These are phyloP conservation scores for Crucibulum laeve DNA, from an alignment of 768 basidiomycete species.

Conservation along the genomic window DNA sequence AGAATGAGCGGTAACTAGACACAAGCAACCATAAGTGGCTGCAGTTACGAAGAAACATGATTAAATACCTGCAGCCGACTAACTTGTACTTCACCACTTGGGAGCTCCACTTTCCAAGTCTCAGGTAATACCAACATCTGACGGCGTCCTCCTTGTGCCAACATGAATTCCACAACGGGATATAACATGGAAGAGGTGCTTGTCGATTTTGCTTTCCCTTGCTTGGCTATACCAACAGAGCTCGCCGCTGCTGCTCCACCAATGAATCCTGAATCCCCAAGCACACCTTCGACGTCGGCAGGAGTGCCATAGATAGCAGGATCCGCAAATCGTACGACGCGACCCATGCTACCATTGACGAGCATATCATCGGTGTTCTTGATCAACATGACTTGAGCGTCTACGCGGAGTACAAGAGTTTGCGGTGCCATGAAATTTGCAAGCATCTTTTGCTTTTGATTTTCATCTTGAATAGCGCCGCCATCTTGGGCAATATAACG, in stretches of 20 bases:
- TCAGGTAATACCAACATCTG: slow-evolving; percentile 64
- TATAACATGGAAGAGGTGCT: slow-evolving; percentile 24
- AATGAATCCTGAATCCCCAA: slow-evolving; percentile 22
- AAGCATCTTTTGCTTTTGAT: slow-evolving; percentile 73
- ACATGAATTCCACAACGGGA: slow-evolving; percentile 77
- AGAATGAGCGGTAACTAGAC: slow-evolving; percentile 81
- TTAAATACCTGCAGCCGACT: slow-evolving; percentile 69
- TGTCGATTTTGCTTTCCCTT: slow-evolving; percentile 17
- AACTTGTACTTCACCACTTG: slow-evolving; percentile 81
- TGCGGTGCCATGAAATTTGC: slow-evolving; percentile 88
- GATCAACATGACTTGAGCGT: slow-evolving; percentile 92
- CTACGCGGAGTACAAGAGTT: slow-evolving; percentile 62
- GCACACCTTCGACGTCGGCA: slow-evolving; percentile 9
- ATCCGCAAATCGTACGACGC: slow-evolving; percentile 70
- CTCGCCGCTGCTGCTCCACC: slow-evolving; percentile 24
- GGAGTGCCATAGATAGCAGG: slow-evolving; percentile 41
- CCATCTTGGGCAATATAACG: slow-evolving; percentile 60
- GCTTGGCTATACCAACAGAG: slow-evolving; percentile 12
- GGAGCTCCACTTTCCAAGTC: slow-evolving; percentile 81
- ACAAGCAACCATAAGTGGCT: too few species aligned
- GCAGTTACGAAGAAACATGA: neutral
- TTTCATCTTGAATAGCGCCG: slow-evolving; percentile 47
- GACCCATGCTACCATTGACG: slow-evolving; percentile 94
- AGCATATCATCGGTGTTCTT: slow-evolving; percentile 90
- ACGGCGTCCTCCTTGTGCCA: slow-evolving; percentile 52